Evolutionary conservation across 768 basidiomycete genomes (phyloP), one percentile per base, ranked within the genome.

Genomic region (Sarcomyxa edulis): DNA sequence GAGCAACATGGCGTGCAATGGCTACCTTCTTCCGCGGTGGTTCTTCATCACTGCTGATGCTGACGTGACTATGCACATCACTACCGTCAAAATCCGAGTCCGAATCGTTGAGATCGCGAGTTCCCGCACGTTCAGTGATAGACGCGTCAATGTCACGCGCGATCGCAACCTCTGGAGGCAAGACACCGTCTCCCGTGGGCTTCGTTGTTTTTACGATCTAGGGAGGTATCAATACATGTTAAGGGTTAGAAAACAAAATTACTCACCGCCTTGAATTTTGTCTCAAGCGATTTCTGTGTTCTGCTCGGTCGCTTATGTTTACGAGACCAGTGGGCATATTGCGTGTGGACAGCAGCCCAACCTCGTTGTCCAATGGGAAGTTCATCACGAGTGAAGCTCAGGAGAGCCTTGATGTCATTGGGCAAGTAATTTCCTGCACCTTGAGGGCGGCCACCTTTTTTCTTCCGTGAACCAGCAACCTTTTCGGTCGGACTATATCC

Each of bases 351-450:
- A 11, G 16, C 10, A 6, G 38, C 23, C 52, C 53, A 55, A 0
- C 48, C 41, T 24, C 38, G 28, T 22, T 45, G 40, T 19, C 54
- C 54, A 25, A 54, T 36, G 4, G 53, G 53, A 18, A 48, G 45
- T 29, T 44, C 31, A 2, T 43, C 31, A 29, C 42, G 33, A 6
- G 48, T 26, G 9, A 43, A 22, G 19, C 40, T 25, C 4, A 55
- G 32, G 7, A 55, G 44, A 19, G 30, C 35, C 12, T 21, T 28
- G 8, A 51, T 34, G 18, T 55, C 46, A 15, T 28, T 34, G 2
- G 19, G 6, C 6, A 27, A 32, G 34, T 51, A 55, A 40, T 55
- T 55, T 4, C 28, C 39, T 10, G 43, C 32, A 31, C 50, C 48
- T 25, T 27, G 23, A 29, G 40, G 41, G 31, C 29, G 42, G 18